Conservation (phyloP, 108 stramenopile species). For the Pseudonitzschia pungens region DNA sequence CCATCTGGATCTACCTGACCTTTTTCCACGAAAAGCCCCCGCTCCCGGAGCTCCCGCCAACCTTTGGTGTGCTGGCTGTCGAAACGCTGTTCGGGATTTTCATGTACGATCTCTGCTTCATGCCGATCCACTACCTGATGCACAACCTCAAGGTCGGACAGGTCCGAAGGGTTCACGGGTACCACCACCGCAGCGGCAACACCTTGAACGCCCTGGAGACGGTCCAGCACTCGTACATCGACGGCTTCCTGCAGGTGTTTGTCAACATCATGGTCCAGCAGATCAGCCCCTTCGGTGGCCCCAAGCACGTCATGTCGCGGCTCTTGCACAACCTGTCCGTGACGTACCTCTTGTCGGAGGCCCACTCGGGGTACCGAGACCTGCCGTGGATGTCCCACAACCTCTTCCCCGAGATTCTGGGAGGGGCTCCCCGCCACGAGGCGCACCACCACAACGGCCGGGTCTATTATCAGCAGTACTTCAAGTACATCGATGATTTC, state of each 20-base stretch:
- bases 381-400: constrained; percentile 24
- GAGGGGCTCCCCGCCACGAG: constrained; percentile 32
- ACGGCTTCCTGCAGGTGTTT: constrained; percentile 49
- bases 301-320: constrained; percentile 39
- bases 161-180: constrained; percentile 27
- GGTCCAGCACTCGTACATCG: constrained; percentile 49
- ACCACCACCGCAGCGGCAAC: constrained; percentile 26
- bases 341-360: constrained; percentile 37
- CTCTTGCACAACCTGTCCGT: constrained; percentile 49
- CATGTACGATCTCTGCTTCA: constrained; percentile 39
- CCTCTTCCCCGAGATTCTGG: constrained; percentile 20
- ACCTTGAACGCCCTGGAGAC: constrained; percentile 32
- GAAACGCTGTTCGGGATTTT: constrained; percentile 34
- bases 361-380: constrained; percentile 32
- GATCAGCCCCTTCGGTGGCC: constrained; percentile 29
- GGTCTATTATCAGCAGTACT: constrained; percentile 45
- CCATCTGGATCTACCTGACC: constrained; percentile 35
- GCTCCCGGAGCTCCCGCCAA: constrained; percentile 31
- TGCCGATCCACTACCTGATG: constrained; percentile 35
- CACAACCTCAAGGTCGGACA: constrained; percentile 11
- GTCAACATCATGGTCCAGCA: constrained; percentile 52
- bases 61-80: constrained; percentile 25
- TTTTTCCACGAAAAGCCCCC: constrained; percentile 27
- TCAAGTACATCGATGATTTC: constrained; percentile 43
- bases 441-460: constrained; percentile 35